Evolutionary conservation across 2,329 filamentous ascomycete genomes (phyloP), one percentile per base, ranked within the genome.

Genomic region (Tolypocladium endophyticum): DNA sequence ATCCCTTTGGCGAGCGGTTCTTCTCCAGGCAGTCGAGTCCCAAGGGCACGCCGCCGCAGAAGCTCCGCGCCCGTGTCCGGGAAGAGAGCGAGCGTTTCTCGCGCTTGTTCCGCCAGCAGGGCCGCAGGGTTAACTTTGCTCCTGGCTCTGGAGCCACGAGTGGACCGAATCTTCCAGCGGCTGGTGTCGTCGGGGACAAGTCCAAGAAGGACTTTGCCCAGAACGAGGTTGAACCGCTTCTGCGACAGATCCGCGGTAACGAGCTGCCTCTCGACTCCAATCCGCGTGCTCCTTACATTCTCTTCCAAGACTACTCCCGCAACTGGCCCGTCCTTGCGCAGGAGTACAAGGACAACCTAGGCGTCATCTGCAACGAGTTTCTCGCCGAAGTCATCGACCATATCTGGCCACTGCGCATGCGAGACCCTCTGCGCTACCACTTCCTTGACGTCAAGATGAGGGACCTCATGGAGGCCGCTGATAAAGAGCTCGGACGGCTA

Each of bases 331-430:
- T 73, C n/a, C 70, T 81, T 16, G 79, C 79, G 0, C 77, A 78
- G 58, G 79, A 81, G 65, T 80, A 80, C 71, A 81, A 80, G 71
- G 79, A 81, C 62, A 81, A 81, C 55, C 72, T 81, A 0, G 76
- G 77, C 20, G 79, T 81, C 25, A 80, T 81, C 38, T 81, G 79
- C 70, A 79, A 80, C 66, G 79, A 81, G 69, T 81, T 81, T 45
- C 73, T 81, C 3, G 74, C 73, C 30, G 79, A 81, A 64, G 75
- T 81, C 23, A 78, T 81, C 55, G 76, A 79, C 61, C 75, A 80
- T 55, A 72, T 76, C 43, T 81, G 78, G 78, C 79, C 79, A 0
- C 69, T 73, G 61, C 75, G 79, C 43, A 81, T 81, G 79, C 78
- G 76, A 12, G 76, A 80, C 39, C 79, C 79, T 0, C 70, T 81